Conservation (phyloP, 2,329 filamentous ascomycete species). For the Monosporascus sp. region DNA sequence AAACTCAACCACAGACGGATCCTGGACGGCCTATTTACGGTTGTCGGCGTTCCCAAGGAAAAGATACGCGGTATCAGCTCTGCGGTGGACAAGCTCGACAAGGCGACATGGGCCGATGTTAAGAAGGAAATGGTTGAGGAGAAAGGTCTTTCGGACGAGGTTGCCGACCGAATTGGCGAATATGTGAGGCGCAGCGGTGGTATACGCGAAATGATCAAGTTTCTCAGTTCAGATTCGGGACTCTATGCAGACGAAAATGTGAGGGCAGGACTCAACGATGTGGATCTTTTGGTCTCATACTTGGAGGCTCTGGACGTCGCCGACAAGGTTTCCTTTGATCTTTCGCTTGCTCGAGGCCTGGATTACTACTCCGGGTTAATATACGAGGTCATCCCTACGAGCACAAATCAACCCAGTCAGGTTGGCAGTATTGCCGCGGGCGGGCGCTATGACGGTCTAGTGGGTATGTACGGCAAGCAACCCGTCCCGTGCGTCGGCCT, state of each 20-base stretch:
- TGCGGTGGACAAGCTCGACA: slow-evolving; percentile 94
- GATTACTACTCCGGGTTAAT: slow-evolving; percentile 91
- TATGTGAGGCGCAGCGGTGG: slow-evolving; percentile 72
- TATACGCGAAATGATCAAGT: slow-evolving; percentile 65
- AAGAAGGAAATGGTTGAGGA: slow-evolving; percentile 86
- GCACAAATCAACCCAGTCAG: slow-evolving; percentile 22
- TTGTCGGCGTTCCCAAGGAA: slow-evolving; percentile 80
- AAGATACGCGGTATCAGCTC: slow-evolving; percentile 87
- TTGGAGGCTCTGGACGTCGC: slow-evolving; percentile 71
- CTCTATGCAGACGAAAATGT: slow-evolving; percentile 68
- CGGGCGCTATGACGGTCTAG: slow-evolving; percentile 86
- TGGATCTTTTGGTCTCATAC: slow-evolving; percentile 76
- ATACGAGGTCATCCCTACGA: slow-evolving; percentile 59
- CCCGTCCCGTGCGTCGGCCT: slow-evolving; percentile 88
- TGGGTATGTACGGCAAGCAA: slow-evolving; percentile 86
- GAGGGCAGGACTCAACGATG: slow-evolving; percentile 74
- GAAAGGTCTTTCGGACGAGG: slow-evolving; percentile 70
- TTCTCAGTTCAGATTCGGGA: slow-evolving; percentile 61
- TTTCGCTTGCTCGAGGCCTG: slow-evolving; percentile 84
- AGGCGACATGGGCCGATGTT: slow-evolving; percentile 84
- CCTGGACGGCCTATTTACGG: slow-evolving; percentile 84
- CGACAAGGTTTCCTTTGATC: slow-evolving; percentile 77
- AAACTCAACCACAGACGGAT: slow-evolving; percentile 96
- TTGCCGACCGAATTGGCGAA: slow-evolving; percentile 82
- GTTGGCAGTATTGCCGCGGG: slow-evolving; percentile 70